Evolutionary conservation across 1,284 basidiomycete genomes (phyloP).

Genomic region (Rhizoctonia solani): DNA sequence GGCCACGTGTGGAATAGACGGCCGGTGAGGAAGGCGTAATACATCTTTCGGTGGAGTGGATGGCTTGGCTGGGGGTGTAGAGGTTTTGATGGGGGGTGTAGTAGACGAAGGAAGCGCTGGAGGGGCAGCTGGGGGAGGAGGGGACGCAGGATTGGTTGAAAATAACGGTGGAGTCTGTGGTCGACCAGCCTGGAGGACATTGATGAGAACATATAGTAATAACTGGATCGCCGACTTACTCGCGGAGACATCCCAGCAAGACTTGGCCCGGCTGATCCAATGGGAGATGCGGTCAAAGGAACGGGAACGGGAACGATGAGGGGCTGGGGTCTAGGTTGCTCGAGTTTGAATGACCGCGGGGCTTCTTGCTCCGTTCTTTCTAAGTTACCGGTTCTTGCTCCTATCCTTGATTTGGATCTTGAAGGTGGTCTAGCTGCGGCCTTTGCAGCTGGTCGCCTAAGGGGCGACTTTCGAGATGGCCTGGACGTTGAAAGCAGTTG

Average conservation of each 20-base stretch:
- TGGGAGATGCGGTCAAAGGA: slow-evolving; percentile 11
- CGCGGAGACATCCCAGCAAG: slow-evolving; percentile 28
- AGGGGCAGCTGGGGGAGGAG: slow-evolving; percentile 21
- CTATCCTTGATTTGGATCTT: slow-evolving; percentile 4
- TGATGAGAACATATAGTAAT: background rate
- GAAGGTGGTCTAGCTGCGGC: slow-evolving; percentile 19
- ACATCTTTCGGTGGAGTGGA: slow-evolving; percentile 13
- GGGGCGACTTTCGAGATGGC: slow-evolving; percentile 4
- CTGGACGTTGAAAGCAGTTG: background rate
- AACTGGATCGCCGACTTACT: background rate
- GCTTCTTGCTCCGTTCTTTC: slow-evolving; percentile 7
- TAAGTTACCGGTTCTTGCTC: background rate
- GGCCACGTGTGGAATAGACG: slow-evolving; percentile 22
- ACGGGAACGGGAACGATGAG: slow-evolving; percentile 25
- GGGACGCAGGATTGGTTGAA: slow-evolving; percentile 16
- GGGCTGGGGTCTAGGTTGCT: slow-evolving; percentile 9
- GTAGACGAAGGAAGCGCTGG: slow-evolving; percentile 12
- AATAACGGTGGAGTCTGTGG: slow-evolving; percentile 29
- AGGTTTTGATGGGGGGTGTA: slow-evolving; percentile 9
- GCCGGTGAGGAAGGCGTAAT: slow-evolving; percentile 3
- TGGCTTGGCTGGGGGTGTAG: slow-evolving; percentile 8
- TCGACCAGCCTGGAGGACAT: background rate
- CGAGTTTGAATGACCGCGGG: background rate
- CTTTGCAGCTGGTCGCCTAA: slow-evolving; percentile 12
- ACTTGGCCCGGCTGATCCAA: slow-evolving; percentile 18